These are phyloP conservation scores for Mariannaea sp. DNA, from an alignment of 2,329 filamentous ascomycete species.

Conservation along the genomic window DNA sequence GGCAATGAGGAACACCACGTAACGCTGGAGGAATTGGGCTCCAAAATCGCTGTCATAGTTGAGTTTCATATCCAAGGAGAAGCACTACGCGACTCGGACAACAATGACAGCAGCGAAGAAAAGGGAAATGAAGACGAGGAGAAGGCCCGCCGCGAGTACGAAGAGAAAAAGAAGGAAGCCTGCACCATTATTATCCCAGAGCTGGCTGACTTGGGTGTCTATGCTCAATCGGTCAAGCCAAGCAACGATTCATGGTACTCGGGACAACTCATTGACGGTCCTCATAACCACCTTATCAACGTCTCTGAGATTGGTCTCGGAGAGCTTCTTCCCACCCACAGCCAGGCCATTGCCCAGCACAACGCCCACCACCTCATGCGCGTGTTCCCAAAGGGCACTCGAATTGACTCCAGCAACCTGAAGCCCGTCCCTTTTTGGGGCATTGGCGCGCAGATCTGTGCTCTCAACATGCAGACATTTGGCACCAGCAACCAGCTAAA, in stretches of 20 bases:
- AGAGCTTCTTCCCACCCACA: slow-evolving; percentile 53
- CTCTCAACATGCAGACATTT: slow-evolving; percentile 73
- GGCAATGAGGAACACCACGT: slow-evolving; percentile 56
- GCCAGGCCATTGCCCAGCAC: slow-evolving; percentile 58
- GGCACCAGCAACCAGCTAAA: slow-evolving; percentile 69
- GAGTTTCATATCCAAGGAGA: slow-evolving; percentile 67
- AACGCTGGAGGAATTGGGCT: slow-evolving; percentile 61
- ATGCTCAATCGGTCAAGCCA: slow-evolving; percentile 72
- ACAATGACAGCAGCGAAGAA: slow-evolving; percentile 41
- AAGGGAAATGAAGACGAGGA: slow-evolving; percentile 51
- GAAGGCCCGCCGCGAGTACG: slow-evolving; percentile 57
- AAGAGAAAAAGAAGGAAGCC: slow-evolving; percentile 55
- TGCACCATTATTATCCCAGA: slow-evolving; percentile 63
- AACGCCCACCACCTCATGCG: slow-evolving; percentile 72
- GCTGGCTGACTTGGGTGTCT: slow-evolving; percentile 68
- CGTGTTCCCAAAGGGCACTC: slow-evolving; percentile 70
- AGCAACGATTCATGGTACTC: slow-evolving; percentile 69
- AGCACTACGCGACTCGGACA: slow-evolving; percentile 45
- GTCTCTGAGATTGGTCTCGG: slow-evolving; percentile 66
- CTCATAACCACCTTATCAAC: slow-evolving; percentile 71
- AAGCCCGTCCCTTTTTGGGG: slow-evolving; percentile 68
- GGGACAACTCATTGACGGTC: slow-evolving; percentile 56
- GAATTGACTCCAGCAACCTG: slow-evolving; percentile 69
- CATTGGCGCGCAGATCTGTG: slow-evolving; percentile 70
- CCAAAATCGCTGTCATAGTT: slow-evolving; percentile 69